Base-by-base conservation (phyloP, 2,329 filamentous ascomycete species). In the Neonectria ditissima region DNA sequence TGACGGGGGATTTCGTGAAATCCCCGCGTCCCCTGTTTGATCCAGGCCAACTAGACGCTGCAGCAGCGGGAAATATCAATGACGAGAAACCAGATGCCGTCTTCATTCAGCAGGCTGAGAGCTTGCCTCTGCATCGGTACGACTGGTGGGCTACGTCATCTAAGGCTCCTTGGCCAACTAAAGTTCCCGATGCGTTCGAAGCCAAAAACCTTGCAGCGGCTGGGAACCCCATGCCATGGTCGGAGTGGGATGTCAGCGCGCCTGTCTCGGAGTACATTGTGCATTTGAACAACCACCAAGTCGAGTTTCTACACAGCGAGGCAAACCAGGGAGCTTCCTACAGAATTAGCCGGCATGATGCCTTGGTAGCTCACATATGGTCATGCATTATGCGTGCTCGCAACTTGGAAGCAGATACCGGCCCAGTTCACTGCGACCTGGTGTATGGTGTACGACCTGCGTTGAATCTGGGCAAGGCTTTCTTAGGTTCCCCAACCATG, bases 301-400 rank as follows among this genome's bases (percentile, higher is more conserved):
- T 73, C 4, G 52, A 62, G 0, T 18, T 4, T 10, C 55, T 74
- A 0, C 69, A 60, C 55, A 45, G 37, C 8, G 41, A 37, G 1
- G 59, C 26, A 8, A 66, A 57, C 0, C 2, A 53, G 0, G 11
- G 20, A 2, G 44, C 48, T 0, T 18, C 50, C 0, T 37, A 59
- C 10, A 69, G 41, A 8, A 28, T 69, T 1, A 74, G 72, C 10
- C 67, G 62, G 0, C 73, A 74, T 4, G 73, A 75, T 59, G 65
- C 69, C 5, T 48, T 73, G 7, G 20, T 75, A 1, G 69, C 62
- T 2, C 70, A 75, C n/a, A 61, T 73, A 1, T 75, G 73, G 73
- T 73, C 69, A 0, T 73, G 70, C 24, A 69, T 75, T 8, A 41
- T 62, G 11, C 73, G 72, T 6, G 69, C 72, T n/a, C 68, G 73